These are phyloP conservation scores for Schwanniomyces occidentalis DNA, from an alignment of 805 yeast species.

Conservation along the genomic window DNA sequence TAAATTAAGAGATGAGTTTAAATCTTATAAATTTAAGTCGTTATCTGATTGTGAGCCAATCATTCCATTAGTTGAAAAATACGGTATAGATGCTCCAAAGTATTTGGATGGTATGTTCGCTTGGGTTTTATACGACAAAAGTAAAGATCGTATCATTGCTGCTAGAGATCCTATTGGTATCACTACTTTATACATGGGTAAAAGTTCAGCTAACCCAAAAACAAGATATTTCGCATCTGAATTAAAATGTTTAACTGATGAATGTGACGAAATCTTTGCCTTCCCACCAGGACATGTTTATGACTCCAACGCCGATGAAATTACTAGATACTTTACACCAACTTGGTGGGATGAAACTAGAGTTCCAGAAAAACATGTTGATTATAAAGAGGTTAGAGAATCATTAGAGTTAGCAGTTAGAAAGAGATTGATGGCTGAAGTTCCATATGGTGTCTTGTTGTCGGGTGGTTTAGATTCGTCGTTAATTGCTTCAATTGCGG, in stretches of 20 bases:
- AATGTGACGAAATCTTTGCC: slow-evolving; percentile 87
- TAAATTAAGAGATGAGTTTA: slow-evolving; percentile 72
- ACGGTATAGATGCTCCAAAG: slow-evolving; percentile 88
- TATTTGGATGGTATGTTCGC: slow-evolving; percentile 98
- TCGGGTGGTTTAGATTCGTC: slow-evolving; percentile 98
- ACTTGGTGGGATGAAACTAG: slow-evolving; percentile 87
- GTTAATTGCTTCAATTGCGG: slow-evolving; percentile 94
- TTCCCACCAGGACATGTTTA: slow-evolving; percentile 99
- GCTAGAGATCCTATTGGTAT: slow-evolving; percentile 99
- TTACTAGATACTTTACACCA: slow-evolving; percentile 88
- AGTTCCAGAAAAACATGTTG: slow-evolving; percentile 77
- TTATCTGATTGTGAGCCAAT: slow-evolving; percentile 96
- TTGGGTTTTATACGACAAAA: slow-evolving; percentile 83
- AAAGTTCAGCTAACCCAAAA: slow-evolving; percentile 63
- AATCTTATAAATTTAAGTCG: slow-evolving; percentile 77
- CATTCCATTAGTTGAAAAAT: slow-evolving; percentile 86
- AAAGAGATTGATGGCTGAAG: slow-evolving; percentile 99
- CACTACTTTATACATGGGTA: slow-evolving; percentile 95
- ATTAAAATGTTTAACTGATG: slow-evolving; percentile 89
- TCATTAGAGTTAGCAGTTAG: slow-evolving; percentile 92
- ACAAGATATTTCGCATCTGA: slow-evolving; percentile 92
- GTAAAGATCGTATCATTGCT: slow-evolving; percentile 85
- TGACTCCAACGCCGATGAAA: slow-evolving; percentile 84
- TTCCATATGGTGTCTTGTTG: slow-evolving; percentile 95
- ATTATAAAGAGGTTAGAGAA: slow-evolving; percentile 69